phyloP scores from a whole-genome alignment of 1,139 yeast species.

The Meyerozyma elateridarum region DNA sequence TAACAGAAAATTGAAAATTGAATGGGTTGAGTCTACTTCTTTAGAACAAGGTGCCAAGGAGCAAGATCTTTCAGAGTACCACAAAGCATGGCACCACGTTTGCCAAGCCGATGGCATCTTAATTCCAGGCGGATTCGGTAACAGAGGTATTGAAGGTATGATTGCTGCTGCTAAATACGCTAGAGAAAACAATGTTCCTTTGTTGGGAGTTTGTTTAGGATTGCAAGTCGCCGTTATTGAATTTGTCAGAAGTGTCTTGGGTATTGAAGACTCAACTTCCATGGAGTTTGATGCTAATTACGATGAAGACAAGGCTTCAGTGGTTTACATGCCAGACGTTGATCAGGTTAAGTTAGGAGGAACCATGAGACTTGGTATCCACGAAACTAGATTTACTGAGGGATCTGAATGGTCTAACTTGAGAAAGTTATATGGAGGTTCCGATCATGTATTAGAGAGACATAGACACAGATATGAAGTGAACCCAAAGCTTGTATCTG shows the following conservation, averaged over 20 bases:
- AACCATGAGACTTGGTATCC: constrained; percentile 96
- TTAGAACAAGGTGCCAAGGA: constrained; percentile 70
- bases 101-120: constrained; percentile 95
- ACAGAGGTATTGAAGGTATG: constrained; percentile 98
- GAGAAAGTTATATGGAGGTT: constrained; percentile 76
- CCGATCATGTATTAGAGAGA: constrained; percentile 75
- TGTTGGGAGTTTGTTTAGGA: constrained; percentile 95
- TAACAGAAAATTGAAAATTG: constrained; percentile 74
- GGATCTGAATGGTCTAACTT: constrained; percentile 68
- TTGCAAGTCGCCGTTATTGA: constrained; percentile 97
- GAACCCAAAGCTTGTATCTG: constrained; percentile 72
- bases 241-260: constrained; percentile 78
- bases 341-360: constrained; percentile 97
- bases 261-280: constrained; percentile 66
- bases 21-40: constrained; percentile 95
- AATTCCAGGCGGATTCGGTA: constrained; percentile 98
- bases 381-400: constrained; percentile 77
- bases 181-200: constrained; percentile 89
- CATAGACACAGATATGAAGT: constrained; percentile 98
- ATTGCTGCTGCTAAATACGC: constrained; percentile 96
- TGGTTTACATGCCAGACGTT: constrained; percentile 97
- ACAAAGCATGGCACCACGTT: constrained; percentile 91
- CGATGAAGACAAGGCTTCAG: constrained; percentile 66
- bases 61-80: constrained; percentile 69
- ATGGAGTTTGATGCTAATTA: constrained; percentile 73